Conservation (phyloP, 2,329 filamentous ascomycete species). For the Cladobotryum mycophilum region DNA sequence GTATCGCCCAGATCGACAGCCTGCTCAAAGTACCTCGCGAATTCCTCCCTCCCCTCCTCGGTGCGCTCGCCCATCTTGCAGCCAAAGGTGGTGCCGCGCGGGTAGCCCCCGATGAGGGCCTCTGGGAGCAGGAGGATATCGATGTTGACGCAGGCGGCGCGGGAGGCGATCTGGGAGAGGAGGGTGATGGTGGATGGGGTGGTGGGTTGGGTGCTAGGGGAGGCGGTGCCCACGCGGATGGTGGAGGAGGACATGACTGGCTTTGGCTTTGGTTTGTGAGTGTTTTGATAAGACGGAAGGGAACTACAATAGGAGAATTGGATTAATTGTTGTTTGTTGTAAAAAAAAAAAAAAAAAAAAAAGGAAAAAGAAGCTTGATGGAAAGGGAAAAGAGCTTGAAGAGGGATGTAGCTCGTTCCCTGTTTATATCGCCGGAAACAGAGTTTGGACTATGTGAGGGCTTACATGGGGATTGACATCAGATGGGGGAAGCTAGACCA, state of each 20-base stretch:
- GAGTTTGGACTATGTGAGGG: too few species aligned
- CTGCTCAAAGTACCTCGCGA: conserved; percentile 67
- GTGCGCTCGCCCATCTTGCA: conserved; percentile 64
- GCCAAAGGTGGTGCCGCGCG: conserved; percentile 73
- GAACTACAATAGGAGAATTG: too few species aligned
- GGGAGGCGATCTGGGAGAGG: conserved; percentile 55
- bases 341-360: too few species aligned
- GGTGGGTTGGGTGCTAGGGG: conserved; percentile 45
- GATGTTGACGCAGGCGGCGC: conserved; percentile 50
- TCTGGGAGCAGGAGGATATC: conserved; percentile 85
- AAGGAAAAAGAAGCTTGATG: too few species aligned
- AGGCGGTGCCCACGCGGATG: conserved; percentile 51
- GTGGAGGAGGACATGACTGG: conserved; percentile 8
- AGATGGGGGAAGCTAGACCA: too few species aligned
- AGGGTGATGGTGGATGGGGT: conserved; percentile 57
- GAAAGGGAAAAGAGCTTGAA: too few species aligned
- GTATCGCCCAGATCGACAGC: conserved; percentile 83
- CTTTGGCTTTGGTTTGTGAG: background rate
- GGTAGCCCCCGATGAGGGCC: conserved; percentile 88
- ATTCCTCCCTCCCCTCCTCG: conserved; percentile 70
- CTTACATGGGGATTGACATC: too few species aligned
- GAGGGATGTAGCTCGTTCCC: too few species aligned
- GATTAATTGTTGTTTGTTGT: too few species aligned
- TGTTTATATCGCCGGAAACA: too few species aligned
- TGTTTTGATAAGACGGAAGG: background rate